These are phyloP conservation scores for Penicillium sp. DNA, from an alignment of 2,329 filamentous ascomycete genomes.

Conservation along the genomic window DNA sequence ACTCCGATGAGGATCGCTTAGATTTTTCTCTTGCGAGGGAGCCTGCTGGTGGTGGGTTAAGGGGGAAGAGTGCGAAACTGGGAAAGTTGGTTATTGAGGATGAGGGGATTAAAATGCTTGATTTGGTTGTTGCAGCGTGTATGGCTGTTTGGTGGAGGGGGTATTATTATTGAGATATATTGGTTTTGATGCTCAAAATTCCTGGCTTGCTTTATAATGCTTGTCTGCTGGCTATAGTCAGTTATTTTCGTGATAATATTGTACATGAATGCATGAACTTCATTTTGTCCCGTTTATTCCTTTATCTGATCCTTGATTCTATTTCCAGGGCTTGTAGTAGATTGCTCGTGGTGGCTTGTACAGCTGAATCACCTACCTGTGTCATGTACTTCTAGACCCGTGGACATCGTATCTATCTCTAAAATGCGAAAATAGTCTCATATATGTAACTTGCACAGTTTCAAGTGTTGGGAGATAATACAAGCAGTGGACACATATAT, in stretches of 20 bases:
- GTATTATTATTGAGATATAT: constrained; percentile 53
- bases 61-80: constrained; percentile 84
- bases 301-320: not conserved
- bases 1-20: constrained; percentile 49
- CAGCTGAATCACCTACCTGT: not conserved
- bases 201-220: not conserved
- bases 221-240: not conserved
- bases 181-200: not conserved
- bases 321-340: not conserved
- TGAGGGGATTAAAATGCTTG: constrained; percentile 92
- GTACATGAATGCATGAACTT: not conserved
- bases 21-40: constrained; percentile 78
- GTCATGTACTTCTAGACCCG: not conserved
- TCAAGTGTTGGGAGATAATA: no score
- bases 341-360: not conserved
- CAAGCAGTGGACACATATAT: no score
- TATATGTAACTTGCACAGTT: not conserved
- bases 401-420: no score
- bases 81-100: constrained; percentile 88
- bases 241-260: not conserved
- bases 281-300: not conserved
- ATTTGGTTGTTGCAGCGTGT: constrained; percentile 86
- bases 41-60: constrained; percentile 78
- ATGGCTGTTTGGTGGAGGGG: constrained; percentile 91
- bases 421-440: not conserved